Base-by-base conservation (phyloP, 179 eudicot genomes). In the Spinacia oleracea region DNA sequence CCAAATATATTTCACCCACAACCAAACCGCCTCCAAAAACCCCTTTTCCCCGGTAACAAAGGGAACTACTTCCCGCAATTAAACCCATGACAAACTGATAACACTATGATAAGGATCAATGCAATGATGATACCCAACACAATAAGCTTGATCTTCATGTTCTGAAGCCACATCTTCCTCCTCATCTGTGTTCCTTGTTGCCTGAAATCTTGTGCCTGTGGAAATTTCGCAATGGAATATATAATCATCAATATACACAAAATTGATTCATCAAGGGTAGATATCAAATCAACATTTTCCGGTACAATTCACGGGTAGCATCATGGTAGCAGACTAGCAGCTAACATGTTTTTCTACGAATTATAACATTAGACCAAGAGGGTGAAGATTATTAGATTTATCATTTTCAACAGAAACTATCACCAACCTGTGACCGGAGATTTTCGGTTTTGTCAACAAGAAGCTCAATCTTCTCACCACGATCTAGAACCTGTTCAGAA, bases 401-500 rank as follows among this genome's bases (percentile, higher is more conserved):
- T 7, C 20, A 20, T 6, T 21, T 63, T 12, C 31, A 3, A 63
- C 35, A 21, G 9, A 25, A 65, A 72, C 5, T 51, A 72, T 32
- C 40, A 63, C 85, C 62, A 51, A 86, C 89, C 85, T 86, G 89
- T 25, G 86, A 86, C 74, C 77, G 89, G 48, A 86, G 89, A 56
- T 74, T 86, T 27, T 86, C 89, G 38, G 89, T 86, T 77, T 86
- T 86, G 78, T 86, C 89, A 50, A 84, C 87, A 77, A 84, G 66
- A 20, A 84, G 81, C 66, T 84, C 86, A 34, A 84, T 84, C 75
- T 84, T 84, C 80, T 84, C 86, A 74, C 86, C 86, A 74, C 86
- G 86, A 45, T 84, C 86, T 63, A 84, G 84, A 46, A 84, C 86
- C 86, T 83, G 25, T 21, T 11, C 11, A 35, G 5, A 18, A 11